Evolutionary conservation across 2,329 filamentous ascomycete species (phyloP).

Genomic region (Colletotrichum orchidophilum): DNA sequence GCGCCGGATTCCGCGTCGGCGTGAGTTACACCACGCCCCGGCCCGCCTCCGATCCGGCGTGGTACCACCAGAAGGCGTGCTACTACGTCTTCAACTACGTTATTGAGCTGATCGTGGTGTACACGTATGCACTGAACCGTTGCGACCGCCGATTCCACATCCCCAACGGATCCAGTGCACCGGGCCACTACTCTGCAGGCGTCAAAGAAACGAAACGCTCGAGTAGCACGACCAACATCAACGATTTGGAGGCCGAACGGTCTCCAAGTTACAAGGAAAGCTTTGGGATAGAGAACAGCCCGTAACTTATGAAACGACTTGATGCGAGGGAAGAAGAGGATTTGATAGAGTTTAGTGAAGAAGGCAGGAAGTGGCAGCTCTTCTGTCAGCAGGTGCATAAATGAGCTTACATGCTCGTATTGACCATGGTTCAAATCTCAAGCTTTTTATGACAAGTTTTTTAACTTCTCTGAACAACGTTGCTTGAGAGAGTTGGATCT

Average conservation of each 20-base stretch:
- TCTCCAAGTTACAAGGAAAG: neutral
- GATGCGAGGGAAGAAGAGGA: neutral
- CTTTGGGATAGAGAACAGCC: neutral
- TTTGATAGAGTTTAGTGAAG: neutral
- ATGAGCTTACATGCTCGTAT: neutral
- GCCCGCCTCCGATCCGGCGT: neutral
- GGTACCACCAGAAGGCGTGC: neutral
- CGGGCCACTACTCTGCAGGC: neutral
- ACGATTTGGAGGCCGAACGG: neutral
- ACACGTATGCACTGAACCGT: neutral
- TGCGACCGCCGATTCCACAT: neutral
- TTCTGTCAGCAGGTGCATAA: neutral
- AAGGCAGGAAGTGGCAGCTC: neutral
- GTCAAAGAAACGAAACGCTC: neutral
- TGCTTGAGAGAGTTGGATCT: too few relatives aligned
- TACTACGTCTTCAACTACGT: neutral
- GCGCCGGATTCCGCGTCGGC: neutral
- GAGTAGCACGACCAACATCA: neutral
- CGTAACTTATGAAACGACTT: neutral
- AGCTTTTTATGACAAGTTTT: too few relatives aligned
- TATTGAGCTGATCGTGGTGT: neutral
- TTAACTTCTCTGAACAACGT: too few relatives aligned
- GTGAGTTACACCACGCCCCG: neutral
- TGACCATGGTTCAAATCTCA: too few relatives aligned
- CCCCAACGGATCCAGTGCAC: neutral